phyloP scores from a whole-genome alignment of 2,329 filamentous ascomycete species.

The Pseudogymnoascus sp. region DNA sequence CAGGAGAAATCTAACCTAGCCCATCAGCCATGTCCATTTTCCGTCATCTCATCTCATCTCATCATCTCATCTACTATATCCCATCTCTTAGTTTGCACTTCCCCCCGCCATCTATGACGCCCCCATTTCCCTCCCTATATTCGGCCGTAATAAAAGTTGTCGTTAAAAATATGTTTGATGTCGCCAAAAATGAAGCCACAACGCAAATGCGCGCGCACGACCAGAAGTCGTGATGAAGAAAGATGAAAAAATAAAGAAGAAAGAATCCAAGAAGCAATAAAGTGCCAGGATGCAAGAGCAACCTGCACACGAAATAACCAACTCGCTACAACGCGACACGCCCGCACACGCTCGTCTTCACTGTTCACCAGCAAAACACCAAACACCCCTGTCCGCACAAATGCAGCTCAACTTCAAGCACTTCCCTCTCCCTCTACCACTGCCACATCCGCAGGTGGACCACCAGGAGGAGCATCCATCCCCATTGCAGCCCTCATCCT shows the following conservation, averaged over 20 bases:
- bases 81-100: not conserved
- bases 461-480: not conserved
- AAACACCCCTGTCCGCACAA: not conserved
- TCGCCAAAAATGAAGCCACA: not conserved
- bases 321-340: not conserved
- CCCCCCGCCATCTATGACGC: not conserved
- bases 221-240: not conserved
- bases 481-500: constrained; percentile 13
- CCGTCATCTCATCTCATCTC: not conserved
- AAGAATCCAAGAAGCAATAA: not conserved
- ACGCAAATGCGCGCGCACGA: not conserved
- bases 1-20: not conserved
- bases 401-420: not conserved
- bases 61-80: not conserved
- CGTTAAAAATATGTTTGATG: constrained; percentile 1
- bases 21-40: constrained; percentile 1
- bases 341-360: not conserved
- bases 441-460: not conserved
- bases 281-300: not conserved
- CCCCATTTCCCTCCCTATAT: not conserved
- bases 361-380: not conserved
- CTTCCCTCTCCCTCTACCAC: not conserved
- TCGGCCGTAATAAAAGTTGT: not conserved
- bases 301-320: not conserved
- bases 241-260: not conserved